Evolutionary conservation across 2,329 filamentous ascomycete species (phyloP).

Genomic region (Penicillium glabrum): DNA sequence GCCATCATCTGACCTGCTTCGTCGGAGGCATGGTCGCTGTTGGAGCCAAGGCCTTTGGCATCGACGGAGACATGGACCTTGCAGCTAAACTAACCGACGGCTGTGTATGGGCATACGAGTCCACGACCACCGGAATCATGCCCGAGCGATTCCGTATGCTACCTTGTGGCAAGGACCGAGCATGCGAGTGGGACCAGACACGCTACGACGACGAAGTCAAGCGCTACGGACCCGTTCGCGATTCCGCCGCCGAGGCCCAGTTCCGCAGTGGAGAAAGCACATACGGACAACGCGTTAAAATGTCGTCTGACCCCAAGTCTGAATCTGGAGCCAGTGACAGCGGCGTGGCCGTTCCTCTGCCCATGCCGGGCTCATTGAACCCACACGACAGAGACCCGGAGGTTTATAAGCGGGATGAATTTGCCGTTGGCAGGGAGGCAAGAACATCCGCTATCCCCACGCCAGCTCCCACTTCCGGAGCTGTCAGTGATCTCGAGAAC

Average conservation of each 20-base stretch:
- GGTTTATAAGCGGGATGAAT: constrained; percentile 15
- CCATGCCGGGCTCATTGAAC: constrained; percentile 25
- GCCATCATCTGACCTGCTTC: constrained; percentile 61
- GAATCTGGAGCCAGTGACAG: constrained; percentile 3
- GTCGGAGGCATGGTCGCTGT: constrained; percentile 63
- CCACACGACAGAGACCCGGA: constrained; percentile 19
- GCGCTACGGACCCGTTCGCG: constrained; percentile 47
- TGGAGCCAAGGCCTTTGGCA: constrained; percentile 57
- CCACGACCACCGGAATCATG: constrained; percentile 60
- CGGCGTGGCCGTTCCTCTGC: constrained; percentile 14
- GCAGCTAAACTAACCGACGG: constrained; percentile 59
- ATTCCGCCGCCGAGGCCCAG: constrained; percentile 34
- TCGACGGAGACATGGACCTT: constrained; percentile 55
- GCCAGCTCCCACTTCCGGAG: neutral
- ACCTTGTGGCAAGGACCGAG: constrained; percentile 46
- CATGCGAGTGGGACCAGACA: constrained; percentile 55
- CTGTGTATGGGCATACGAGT: constrained; percentile 64
- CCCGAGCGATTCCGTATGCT: constrained; percentile 58
- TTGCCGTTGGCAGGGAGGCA: constrained; percentile 1
- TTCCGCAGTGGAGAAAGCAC: constrained; percentile 24
- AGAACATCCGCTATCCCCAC: neutral
- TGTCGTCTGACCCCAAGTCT: constrained; percentile 9
- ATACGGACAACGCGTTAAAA: constrained; percentile 23
- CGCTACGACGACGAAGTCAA: constrained; percentile 25
- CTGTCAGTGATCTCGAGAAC: constrained; percentile 6